Percentiles rank a stretch among this genome's conserved stretches.
Conservation (phyloP, 2,329 filamentous ascomycete genomes). For the Ambrosiella beaveri region DNA sequence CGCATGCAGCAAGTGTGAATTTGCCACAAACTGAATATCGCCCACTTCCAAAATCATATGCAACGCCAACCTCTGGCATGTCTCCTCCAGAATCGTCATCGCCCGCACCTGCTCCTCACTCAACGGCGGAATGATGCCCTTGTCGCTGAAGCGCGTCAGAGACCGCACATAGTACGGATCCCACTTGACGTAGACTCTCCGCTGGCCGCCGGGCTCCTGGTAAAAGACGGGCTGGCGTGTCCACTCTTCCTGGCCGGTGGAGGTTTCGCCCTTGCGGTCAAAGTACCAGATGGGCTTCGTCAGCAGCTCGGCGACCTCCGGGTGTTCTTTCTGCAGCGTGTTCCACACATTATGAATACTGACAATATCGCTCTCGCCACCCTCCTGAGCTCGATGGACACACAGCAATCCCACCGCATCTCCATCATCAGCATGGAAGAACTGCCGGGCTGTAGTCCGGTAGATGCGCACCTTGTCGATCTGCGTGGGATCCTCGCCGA, state of each 20-base stretch:
- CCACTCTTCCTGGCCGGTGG: constrained; percentile 55
- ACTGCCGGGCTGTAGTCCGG: constrained; percentile 51
- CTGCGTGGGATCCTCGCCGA: constrained; percentile 58
- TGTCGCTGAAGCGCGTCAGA: constrained; percentile 54
- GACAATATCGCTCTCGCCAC: constrained; percentile 69
- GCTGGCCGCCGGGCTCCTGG: constrained; percentile 49
- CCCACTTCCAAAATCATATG: constrained; percentile 80
- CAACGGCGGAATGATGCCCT: constrained; percentile 55
- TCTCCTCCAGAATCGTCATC: constrained; percentile 45
- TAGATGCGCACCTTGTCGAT: constrained; percentile 84
- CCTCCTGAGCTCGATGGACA: constrained; percentile 58
- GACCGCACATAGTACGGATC: constrained; percentile 78
- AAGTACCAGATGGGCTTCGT: constrained; percentile 78
- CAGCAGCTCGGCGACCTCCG: constrained; percentile 60
- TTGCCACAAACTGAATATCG: constrained; percentile 74
- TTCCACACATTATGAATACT: constrained; percentile 72
- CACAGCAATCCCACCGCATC: constrained; percentile 76
- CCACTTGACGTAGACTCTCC: constrained; percentile 50
- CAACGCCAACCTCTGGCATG: constrained; percentile 51
- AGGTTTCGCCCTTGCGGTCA: constrained; percentile 74
- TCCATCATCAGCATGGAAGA: constrained; percentile 54
- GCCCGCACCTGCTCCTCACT: constrained; percentile 53
- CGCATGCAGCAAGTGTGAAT: constrained; percentile 65
- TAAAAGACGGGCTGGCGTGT: constrained; percentile 59
- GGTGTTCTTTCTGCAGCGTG: constrained; percentile 52